Evolutionary conservation across 768 basidiomycete species (phyloP), one percentile per base, ranked within the genome.

Genomic region (Rubroboletus satanas): DNA sequence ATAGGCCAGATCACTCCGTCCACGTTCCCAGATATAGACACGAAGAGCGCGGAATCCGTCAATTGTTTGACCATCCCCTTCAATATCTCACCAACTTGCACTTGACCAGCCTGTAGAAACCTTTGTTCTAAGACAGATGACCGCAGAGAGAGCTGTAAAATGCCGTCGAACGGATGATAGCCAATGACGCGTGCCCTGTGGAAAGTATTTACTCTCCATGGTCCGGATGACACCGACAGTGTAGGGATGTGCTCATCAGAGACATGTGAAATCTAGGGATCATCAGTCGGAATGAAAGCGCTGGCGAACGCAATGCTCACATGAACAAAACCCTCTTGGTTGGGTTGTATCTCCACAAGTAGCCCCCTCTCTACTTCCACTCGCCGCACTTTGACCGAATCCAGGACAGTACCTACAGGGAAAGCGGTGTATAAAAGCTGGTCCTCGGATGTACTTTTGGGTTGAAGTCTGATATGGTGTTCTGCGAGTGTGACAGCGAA

Each of bases 1-100:
- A 85, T 82, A 0, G 95, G 94, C 90, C 92, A 97, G 21, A 98
- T 79, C 28, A 97, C 87, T 29, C 91, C 97, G 65, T 97, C 93
- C 32, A 98, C 85, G 56, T 82, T 90, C 6, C 91, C 93, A 5
- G 88, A 84, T 52, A 98, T 76, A 29, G 90, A 84, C 39, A 98
- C 83, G 65, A 97, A 96, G 36, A 99, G 73, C 0, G 83, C 88
- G 33, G 82, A 79, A 54, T 90, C 87, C 3, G 87, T 87, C 46
- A 99, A 78, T 57, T 82, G 85, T 74, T 92, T 95, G 58, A 99
- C 83, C 0, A 85, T 91, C 7, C 90, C 93, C 72, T 88, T 94
- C 62, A 99, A 74, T 21, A 87, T 66, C 67, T 94, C 87, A 23
- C 97, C 97, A 38, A 94, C 88, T 66, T 83, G 77, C 49, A 97